phyloP scores from a whole-genome alignment of 2,329 filamentous ascomycete genomes.

The Peltaster fructicola region DNA sequence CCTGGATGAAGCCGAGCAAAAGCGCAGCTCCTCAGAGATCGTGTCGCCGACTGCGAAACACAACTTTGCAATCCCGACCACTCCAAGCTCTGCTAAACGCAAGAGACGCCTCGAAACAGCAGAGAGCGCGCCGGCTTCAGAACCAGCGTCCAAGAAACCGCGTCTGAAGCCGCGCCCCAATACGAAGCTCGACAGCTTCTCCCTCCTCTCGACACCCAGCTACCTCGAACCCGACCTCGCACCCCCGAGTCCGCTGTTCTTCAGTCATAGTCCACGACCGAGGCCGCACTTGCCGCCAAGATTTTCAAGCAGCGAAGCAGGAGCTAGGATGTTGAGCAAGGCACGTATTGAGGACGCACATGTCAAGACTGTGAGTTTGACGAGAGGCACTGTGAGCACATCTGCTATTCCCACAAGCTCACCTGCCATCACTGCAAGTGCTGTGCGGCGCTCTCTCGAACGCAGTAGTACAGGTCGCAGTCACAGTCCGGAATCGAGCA shows the following conservation, averaged over 20 bases:
- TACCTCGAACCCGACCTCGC: slow-evolving; percentile 10
- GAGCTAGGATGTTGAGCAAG: slow-evolving; percentile 39
- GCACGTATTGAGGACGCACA: slow-evolving; percentile 30
- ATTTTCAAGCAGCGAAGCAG: slow-evolving; percentile 40
- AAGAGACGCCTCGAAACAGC: too few relatives aligned
- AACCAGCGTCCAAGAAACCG: slow-evolving; percentile 6
- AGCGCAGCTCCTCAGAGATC: too few relatives aligned
- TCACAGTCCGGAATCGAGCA: slow-evolving; percentile 18
- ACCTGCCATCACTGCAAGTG: slow-evolving; percentile 28
- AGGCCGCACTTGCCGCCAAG: slow-evolving; percentile 31
- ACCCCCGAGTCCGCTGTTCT: slow-evolving; percentile 35
- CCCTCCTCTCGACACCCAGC: slow-evolving; percentile 6
- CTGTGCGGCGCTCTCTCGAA: slow-evolving; percentile 23
- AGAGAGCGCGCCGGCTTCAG: too few relatives aligned
- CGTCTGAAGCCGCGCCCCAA: slow-evolving; percentile 7
- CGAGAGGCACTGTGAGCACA: slow-evolving; percentile 26
- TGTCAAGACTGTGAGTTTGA: slow-evolving; percentile 35
- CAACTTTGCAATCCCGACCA: too few relatives aligned
- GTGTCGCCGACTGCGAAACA: too few relatives aligned
- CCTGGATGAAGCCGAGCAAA: too few relatives aligned
- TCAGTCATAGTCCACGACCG: slow-evolving; percentile 27
- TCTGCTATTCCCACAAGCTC: slow-evolving; percentile 9
- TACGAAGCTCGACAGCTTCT: slow-evolving; percentile 10
- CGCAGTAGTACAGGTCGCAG: slow-evolving; percentile 12
- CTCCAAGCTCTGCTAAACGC: too few relatives aligned